Conservation (phyloP, 768 basidiomycete genomes). For the Boletales sp. region DNA sequence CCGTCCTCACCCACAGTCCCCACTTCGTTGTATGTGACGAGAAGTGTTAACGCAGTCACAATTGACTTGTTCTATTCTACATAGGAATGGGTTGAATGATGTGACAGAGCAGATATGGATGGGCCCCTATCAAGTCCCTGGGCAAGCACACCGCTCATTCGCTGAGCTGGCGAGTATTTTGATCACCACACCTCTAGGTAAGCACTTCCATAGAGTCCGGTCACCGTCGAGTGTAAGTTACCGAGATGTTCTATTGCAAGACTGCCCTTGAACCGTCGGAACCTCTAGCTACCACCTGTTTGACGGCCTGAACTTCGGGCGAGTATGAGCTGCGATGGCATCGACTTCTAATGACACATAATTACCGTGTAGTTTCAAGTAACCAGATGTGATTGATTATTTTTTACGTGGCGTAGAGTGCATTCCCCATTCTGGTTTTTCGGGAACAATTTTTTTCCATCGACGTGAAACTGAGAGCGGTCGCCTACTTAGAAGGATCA, state of each 20-base stretch:
- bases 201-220: slow-evolving; percentile 37
- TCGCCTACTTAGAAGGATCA: too few species aligned
- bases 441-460: too few species aligned
- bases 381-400: too few species aligned
- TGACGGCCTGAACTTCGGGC: neutral
- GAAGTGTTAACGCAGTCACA: too few species aligned
- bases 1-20: too few species aligned
- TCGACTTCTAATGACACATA: neutral
- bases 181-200: slow-evolving; percentile 10
- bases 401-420: too few species aligned
- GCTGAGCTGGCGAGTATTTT: neutral
- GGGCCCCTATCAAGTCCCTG: neutral
- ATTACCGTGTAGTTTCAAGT: slow-evolving; percentile 22
- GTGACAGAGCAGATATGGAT: neutral
- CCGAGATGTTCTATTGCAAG: slow-evolving; percentile 1
- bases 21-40: too few species aligned
- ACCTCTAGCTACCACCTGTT: slow-evolving; percentile 4
- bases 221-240: too few species aligned
- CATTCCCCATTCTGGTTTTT: too few species aligned
- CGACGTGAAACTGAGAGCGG: too few species aligned
- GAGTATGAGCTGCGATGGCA: neutral
- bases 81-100: neutral
- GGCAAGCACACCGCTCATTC: neutral
- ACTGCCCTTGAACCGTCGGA: slow-evolving; percentile 1
- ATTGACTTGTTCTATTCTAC: neutral